Percentiles rank a stretch among this genome's conserved stretches.
Evolutionary conservation across 306 rosid species (phyloP).

Genomic region (Phaseolus lunatus): DNA sequence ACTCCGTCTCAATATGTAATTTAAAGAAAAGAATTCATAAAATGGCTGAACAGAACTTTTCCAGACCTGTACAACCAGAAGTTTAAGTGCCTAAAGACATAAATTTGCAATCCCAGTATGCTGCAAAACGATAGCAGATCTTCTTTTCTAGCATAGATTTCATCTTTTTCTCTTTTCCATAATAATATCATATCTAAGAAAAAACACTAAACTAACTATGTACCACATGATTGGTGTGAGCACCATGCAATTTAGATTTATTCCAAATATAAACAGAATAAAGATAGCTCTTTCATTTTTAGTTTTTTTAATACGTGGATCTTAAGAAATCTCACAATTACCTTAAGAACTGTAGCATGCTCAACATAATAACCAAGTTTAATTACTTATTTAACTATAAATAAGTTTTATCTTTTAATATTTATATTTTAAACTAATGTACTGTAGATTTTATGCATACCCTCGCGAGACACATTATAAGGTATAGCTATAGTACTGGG

Average conservation of each 20-base stretch:
- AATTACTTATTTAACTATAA: no score
- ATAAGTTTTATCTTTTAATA: no score
- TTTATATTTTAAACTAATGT: no score
- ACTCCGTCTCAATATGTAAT: conserved; percentile 26
- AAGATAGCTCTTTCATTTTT: no score
- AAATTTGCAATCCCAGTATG: not conserved
- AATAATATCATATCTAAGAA: not conserved
- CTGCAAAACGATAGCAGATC: no score
- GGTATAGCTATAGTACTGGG: no score
- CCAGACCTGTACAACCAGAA: not conserved
- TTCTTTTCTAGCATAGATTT: not conserved
- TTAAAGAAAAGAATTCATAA: conserved; percentile 1
- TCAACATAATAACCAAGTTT: no score
- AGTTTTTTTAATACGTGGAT: no score
- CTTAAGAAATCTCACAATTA: no score
- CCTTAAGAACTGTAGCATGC: no score
- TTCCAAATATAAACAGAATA: not conserved
- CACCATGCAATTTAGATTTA: conserved; percentile 13
- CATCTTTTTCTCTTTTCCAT: not conserved
- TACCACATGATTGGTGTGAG: not conserved
- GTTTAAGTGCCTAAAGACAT: not conserved
- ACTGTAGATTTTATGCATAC: no score
- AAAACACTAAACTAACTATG: not conserved
- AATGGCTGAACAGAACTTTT: not conserved
- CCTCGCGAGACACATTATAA: no score